Base-by-base conservation (phyloP, 2,329 filamentous ascomycete species). In the Phaeosphaeria sp. region DNA sequence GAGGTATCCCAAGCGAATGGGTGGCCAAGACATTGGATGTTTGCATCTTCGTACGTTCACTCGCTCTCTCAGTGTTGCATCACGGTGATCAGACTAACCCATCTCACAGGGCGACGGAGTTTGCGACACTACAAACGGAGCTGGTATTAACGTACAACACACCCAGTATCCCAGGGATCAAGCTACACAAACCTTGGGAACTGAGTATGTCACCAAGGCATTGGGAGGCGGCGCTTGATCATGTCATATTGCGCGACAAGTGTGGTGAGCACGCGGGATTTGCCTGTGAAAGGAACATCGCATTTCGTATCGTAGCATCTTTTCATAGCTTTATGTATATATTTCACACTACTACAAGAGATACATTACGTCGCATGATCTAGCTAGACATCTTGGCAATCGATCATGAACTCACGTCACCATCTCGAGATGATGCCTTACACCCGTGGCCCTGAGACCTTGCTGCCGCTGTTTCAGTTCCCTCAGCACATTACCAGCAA, bases 11-110 rank as follows among this genome's bases (percentile, higher is more conserved):
- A 0, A 50, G 33, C 15, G 68, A 73, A 46, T 77, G 76, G 75
- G 54, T 74, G 1, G 49, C 58, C 23, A 77, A 77, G 71, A 77
- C 74, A 6, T 50, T 72, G 50, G 76, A 78, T 62, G 76, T 77
- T 7, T 78, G 75, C 56, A 72, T 69, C 33, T 71, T 55, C 50
- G 71, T 75, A 61, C 65, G 71, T 67, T 13, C 9, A 21, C 36
- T 17, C 7, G 2, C 9, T 41, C 6, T 25, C 39, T 7, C 15
- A 10, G 21, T 11, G 10, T 10, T 46, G 5, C 11, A 17, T 39
- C 46, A 52, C 53, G 21, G 51, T 6, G 6, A 22, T 9, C 3
- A 13, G 11, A 33, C 18, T 36, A 36, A 36, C 11, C 13, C 13
- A 15, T 36, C 6, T 3, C 6, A 2, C 30, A 76, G 71, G 74